Conservation (phyloP, 306 rosid species). For the Castanea crenata region DNA sequence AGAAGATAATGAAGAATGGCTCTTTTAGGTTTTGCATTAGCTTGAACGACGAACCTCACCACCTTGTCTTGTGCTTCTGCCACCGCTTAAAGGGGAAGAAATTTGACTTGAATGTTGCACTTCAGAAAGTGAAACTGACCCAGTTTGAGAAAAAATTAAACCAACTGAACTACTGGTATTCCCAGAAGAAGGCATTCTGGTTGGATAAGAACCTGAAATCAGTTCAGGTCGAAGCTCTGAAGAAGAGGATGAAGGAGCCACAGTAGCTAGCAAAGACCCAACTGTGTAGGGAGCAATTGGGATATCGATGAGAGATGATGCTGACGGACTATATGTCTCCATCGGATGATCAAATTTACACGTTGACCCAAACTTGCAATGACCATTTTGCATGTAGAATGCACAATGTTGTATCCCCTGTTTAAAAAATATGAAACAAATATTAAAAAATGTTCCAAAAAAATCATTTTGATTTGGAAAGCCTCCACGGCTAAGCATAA, state of each 20-base stretch:
- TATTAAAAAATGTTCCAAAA: background rate
- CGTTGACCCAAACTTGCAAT: conserved; percentile 79
- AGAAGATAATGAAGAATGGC: conserved; percentile 20
- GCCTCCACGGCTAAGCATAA: background rate
- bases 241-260: conserved; percentile 60
- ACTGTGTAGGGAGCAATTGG: conserved; percentile 78
- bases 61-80: conserved; percentile 62
- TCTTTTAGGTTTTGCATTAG: conserved; percentile 15
- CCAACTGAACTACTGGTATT: conserved; percentile 56
- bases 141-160: conserved; percentile 65
- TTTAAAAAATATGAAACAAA: conserved; percentile 7
- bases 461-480: background rate
- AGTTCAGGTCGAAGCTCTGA: conserved; percentile 58
- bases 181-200: conserved; percentile 60
- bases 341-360: conserved; percentile 91
- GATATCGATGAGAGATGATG: conserved; percentile 64
- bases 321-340: conserved; percentile 58
- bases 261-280: conserved; percentile 67
- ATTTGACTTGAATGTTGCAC: conserved; percentile 60
- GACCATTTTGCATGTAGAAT: conserved; percentile 56
- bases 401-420: conserved; percentile 49
- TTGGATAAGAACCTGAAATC: conserved; percentile 42
- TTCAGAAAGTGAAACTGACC: conserved; percentile 54
- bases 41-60: conserved; percentile 45
- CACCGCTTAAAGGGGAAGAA: conserved; percentile 48